phyloP scores from a whole-genome alignment of 2,329 filamentous ascomycete genomes.

The Pseudogymnoascus verrucosus region DNA sequence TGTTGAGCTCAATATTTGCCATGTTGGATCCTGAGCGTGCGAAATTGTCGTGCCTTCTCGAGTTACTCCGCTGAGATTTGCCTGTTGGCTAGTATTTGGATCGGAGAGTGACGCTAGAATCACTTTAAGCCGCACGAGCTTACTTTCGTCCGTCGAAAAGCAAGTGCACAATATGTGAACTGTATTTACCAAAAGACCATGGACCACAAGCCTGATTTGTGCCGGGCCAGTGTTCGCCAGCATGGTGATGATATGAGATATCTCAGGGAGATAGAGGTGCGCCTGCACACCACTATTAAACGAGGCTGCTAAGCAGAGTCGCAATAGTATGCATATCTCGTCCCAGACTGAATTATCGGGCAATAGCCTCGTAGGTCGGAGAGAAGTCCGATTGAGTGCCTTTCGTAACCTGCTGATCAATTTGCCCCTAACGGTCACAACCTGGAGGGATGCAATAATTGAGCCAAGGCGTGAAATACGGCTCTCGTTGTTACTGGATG shows the following conservation, averaged over 20 bases:
- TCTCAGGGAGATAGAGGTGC: constrained; percentile 59
- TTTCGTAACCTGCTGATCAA: constrained; percentile 58
- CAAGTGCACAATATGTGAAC: constrained; percentile 61
- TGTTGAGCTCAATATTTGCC: constrained; percentile 38
- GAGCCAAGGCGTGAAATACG: constrained; percentile 53
- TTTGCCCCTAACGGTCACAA: constrained; percentile 57
- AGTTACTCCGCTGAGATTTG: constrained; percentile 33
- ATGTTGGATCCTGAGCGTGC: constrained; percentile 27
- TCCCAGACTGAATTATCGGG: constrained; percentile 61
- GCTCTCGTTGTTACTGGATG: constrained; percentile 43
- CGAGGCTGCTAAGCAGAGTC: constrained; percentile 58
- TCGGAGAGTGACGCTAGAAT: constrained; percentile 53
- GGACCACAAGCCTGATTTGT: constrained; percentile 50
- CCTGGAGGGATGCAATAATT: constrained; percentile 55
- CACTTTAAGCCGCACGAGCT: constrained; percentile 35
- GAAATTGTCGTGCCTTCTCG: constrained; percentile 46
- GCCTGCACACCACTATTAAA: constrained; percentile 61
- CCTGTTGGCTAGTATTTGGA: constrained; percentile 49
- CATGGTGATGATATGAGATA: constrained; percentile 66
- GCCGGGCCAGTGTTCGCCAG: constrained; percentile 55
- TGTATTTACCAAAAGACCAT: constrained; percentile 57
- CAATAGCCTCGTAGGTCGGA: constrained; percentile 56
- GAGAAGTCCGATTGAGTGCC: constrained; percentile 57
- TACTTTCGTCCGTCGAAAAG: constrained; percentile 53
- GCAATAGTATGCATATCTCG: constrained; percentile 60